phyloP scores from a whole-genome alignment of 2,329 filamentous ascomycete species.

The Ilyonectria destructans region DNA sequence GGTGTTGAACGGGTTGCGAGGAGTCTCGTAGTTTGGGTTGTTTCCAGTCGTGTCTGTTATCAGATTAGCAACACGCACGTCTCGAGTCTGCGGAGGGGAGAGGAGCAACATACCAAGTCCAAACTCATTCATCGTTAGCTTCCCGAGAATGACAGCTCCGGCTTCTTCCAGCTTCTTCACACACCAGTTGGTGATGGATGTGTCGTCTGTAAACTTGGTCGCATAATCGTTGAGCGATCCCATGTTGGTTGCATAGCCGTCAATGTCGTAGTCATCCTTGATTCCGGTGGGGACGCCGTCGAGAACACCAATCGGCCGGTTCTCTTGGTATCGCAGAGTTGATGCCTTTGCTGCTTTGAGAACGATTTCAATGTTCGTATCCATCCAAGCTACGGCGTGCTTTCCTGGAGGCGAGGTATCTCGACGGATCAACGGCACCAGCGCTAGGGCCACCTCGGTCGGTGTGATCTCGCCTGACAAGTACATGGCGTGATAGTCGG shows the following conservation, averaged over 20 bases:
- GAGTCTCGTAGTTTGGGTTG: slow-evolving; percentile 81
- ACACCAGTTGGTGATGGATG: slow-evolving; percentile 75
- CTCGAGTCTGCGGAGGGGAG: background rate
- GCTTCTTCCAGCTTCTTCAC: slow-evolving; percentile 79
- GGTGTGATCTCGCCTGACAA: slow-evolving; percentile 64
- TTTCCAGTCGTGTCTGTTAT: slow-evolving; percentile 79
- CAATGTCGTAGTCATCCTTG: slow-evolving; percentile 84
- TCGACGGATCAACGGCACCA: slow-evolving; percentile 63
- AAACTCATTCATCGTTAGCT: slow-evolving; percentile 84
- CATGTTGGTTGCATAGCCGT: slow-evolving; percentile 79
- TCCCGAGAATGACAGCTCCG: slow-evolving; percentile 81
- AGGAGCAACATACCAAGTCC: slow-evolving; percentile 70
- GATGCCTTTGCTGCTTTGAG: slow-evolving; percentile 62
- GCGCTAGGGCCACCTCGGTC: slow-evolving; percentile 60
- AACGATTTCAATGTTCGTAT: slow-evolving; percentile 60
- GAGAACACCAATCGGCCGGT: slow-evolving; percentile 73
- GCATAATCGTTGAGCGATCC: slow-evolving; percentile 76
- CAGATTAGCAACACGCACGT: slow-evolving; percentile 21
- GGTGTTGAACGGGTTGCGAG: slow-evolving; percentile 81
- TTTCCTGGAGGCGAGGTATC: slow-evolving; percentile 56
- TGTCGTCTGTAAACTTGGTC: slow-evolving; percentile 57
- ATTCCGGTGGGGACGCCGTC: slow-evolving; percentile 83
- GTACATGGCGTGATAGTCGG: slow-evolving; percentile 63
- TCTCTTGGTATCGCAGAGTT: slow-evolving; percentile 65
- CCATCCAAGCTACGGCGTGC: slow-evolving; percentile 63